phyloP scores from a whole-genome alignment of 192 early-diverging fungal genomes.

The Coemansia sp. region DNA sequence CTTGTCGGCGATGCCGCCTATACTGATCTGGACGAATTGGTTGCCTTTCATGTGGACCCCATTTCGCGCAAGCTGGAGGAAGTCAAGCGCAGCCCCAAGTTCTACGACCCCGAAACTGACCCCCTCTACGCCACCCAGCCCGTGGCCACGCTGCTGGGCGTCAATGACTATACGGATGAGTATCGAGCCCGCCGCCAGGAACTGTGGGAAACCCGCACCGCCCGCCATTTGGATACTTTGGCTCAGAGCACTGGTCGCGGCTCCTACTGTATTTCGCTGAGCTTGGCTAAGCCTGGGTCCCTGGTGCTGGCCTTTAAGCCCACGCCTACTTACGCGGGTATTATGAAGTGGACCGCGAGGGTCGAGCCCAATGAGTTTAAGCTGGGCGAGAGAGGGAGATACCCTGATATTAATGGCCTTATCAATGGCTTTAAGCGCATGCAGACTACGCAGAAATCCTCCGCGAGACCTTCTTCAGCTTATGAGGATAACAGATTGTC shows the following conservation, averaged over 20 bases:
- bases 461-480: neutral
- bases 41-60: constrained; percentile 86
- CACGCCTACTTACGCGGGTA: constrained; percentile 58
- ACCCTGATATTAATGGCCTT: constrained; percentile 67
- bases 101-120: constrained; percentile 59
- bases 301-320: constrained; percentile 78
- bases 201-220: constrained; percentile 52
- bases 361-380: constrained; percentile 76
- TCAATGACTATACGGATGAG: constrained; percentile 22
- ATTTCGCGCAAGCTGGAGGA: constrained; percentile 70
- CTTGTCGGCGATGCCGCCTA: constrained; percentile 68
- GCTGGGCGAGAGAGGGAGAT: constrained; percentile 64
- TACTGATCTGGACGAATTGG: constrained; percentile 88
- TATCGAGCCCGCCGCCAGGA: constrained; percentile 17
- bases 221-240: constrained; percentile 47
- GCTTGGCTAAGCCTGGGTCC: constrained; percentile 65
- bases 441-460: constrained; percentile 24
- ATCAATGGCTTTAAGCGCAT: constrained; percentile 75
- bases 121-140: constrained; percentile 61
- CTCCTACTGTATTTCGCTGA: constrained; percentile 79
- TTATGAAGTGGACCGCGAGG: constrained; percentile 68
- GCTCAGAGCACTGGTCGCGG: constrained; percentile 64
- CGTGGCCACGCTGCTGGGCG: constrained; percentile 7
- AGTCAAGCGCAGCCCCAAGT: constrained; percentile 74
- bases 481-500: neutral